Evolutionary conservation across 805 yeast genomes (phyloP).

Genomic region (Kuraishia hungarica): DNA sequence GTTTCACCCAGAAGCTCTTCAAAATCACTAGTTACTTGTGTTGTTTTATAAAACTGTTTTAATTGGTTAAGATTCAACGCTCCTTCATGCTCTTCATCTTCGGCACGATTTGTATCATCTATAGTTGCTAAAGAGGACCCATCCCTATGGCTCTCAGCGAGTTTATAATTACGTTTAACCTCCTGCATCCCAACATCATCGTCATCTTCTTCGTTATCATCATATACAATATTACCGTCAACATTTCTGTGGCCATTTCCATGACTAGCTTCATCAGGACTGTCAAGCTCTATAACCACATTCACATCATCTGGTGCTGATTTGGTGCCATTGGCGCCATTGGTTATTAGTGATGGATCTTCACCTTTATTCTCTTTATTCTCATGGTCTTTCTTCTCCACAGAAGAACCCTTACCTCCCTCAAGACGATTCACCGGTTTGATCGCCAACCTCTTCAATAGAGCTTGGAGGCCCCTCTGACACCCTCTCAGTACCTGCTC

Average conservation of each 20-base stretch:
- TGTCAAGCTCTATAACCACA: not conserved
- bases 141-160: constrained; percentile 4
- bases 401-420: not conserved
- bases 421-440: not conserved
- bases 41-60: constrained; percentile 63
- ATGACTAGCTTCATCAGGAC: not conserved
- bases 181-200: constrained; percentile 10
- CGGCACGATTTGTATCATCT: constrained; percentile 5
- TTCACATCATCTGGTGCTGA: not conserved
- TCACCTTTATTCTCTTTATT: constrained; percentile 16
- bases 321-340: constrained; percentile 6
- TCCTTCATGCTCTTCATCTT: constrained; percentile 10
- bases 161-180: constrained; percentile 6
- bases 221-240: not conserved
- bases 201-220: constrained; percentile 9
- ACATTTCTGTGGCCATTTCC: not conserved
- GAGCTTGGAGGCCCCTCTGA: constrained; percentile 43
- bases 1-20: constrained; percentile 59
- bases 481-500: constrained; percentile 44
- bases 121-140: not conserved
- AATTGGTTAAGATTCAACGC: constrained; percentile 64
- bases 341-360: constrained; percentile 13
- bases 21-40: constrained; percentile 30
- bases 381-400: not conserved
- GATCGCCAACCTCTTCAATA: constrained; percentile 40